phyloP scores from a whole-genome alignment of 2,329 filamentous ascomycete species.

The Phyllosticta citribraziliensis region DNA sequence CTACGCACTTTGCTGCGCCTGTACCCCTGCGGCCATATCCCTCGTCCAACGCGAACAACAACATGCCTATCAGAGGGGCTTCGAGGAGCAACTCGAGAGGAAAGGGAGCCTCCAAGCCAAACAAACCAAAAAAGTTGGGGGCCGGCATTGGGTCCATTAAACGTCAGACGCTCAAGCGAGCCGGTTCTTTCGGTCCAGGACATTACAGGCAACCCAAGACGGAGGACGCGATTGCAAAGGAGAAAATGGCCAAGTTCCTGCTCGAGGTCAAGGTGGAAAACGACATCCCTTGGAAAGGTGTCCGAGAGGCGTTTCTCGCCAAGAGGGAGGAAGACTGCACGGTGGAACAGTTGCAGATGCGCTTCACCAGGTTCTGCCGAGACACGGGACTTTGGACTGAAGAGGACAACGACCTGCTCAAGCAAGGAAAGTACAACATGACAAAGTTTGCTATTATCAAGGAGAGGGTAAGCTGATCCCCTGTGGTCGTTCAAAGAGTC shows the following conservation, averaged over 20 bases:
- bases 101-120: constrained; percentile 21
- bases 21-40: constrained; percentile 26
- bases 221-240: constrained; percentile 36
- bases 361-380: constrained; percentile 42
- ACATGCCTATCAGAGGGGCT: constrained; percentile 33
- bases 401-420: constrained; percentile 38
- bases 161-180: constrained; percentile 30
- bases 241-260: constrained; percentile 35
- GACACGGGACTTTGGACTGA: constrained; percentile 43
- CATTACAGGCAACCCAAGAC: constrained; percentile 20
- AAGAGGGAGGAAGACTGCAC: constrained; percentile 40
- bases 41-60: constrained; percentile 16
- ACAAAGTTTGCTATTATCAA: constrained; percentile 46
- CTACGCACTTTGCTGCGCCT: constrained; percentile 19
- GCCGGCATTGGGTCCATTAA: constrained; percentile 20
- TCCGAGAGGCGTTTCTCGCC: constrained; percentile 39
- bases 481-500: neutral
- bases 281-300: constrained; percentile 45
- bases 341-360: constrained; percentile 46
- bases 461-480: constrained; percentile 33
- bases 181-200: constrained; percentile 18
- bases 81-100: constrained; percentile 34
- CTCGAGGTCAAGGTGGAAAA: constrained; percentile 44
- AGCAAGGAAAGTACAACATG: constrained; percentile 43
- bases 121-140: constrained; percentile 22